Conservation (phyloP, 768 basidiomycete genomes). For the Tylopilus felleus region DNA sequence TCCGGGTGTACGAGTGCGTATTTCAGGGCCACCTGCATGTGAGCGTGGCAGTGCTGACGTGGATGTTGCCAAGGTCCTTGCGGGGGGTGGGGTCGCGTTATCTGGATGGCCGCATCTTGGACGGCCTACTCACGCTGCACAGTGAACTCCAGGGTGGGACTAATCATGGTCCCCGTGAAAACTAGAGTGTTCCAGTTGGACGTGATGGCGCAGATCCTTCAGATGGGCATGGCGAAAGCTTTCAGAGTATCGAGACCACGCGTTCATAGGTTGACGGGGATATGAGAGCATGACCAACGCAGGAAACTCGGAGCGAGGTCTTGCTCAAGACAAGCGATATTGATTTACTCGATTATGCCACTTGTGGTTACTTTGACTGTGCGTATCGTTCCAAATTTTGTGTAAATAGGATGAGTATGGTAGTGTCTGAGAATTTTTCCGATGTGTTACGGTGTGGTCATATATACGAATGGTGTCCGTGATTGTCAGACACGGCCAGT, state of each 20-base stretch:
- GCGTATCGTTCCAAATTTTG: no score
- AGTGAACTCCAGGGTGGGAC: no score
- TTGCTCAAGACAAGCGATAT: no score
- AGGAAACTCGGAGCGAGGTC: not conserved
- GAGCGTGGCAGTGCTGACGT: not conserved
- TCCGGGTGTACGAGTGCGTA: constrained; percentile 9
- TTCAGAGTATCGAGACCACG: no score
- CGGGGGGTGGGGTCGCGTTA: not conserved
- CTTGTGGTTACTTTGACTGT: no score
- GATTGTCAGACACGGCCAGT: no score
- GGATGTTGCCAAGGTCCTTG: not conserved
- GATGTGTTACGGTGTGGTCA: no score
- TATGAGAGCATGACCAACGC: not conserved
- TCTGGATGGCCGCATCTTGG: constrained; percentile 4
- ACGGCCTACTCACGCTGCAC: not conserved
- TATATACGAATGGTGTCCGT: no score
- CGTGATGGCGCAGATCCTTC: not conserved
- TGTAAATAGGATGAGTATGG: no score
- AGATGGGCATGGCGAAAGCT: not conserved
- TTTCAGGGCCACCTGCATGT: not conserved
- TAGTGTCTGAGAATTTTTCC: no score
- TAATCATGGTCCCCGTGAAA: not conserved
- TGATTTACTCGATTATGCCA: no score
- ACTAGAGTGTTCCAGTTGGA: not conserved
- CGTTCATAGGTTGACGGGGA: no score